A percentile compares a stretch with the other conserved stretches of the same genome.
Evolutionary conservation across 2,329 filamentous ascomycete genomes (phyloP).

Genomic region (Cucurbitaria berberidis): DNA sequence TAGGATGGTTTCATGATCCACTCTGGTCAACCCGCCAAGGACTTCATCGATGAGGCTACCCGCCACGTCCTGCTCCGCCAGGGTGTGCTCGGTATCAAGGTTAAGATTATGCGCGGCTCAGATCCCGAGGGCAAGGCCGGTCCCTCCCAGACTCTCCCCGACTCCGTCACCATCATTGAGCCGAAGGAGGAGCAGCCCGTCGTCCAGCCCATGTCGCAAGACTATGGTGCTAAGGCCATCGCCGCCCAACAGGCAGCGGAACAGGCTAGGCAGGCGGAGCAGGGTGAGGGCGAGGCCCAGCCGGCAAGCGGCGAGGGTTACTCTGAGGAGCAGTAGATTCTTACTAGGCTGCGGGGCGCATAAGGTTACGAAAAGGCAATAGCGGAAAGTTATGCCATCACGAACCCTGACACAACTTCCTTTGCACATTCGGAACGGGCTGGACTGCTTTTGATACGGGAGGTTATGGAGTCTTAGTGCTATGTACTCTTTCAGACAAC

Average conservation of each 20-base stretch:
- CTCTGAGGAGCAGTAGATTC: slow-evolving; percentile 42
- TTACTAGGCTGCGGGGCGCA: slow-evolving; percentile 33
- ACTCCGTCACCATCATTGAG: slow-evolving; percentile 99
- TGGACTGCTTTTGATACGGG: slow-evolving; percentile 37
- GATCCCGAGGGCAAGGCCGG: slow-evolving; percentile 99
- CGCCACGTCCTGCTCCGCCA: slow-evolving; percentile 99
- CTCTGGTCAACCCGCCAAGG: slow-evolving; percentile 98
- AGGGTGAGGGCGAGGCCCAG: slow-evolving; percentile 59
- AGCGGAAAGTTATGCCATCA: slow-evolving; percentile 33
- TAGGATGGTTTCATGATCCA: slow-evolving; percentile 99
- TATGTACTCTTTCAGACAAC: slow-evolving; percentile 42
- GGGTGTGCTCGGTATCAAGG: slow-evolving; percentile 99
- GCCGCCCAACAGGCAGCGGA: slow-evolving; percentile 72
- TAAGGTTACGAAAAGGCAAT: slow-evolving; percentile 40
- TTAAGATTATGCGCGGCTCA: slow-evolving; percentile 99
- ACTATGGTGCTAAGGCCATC: slow-evolving; percentile 94
- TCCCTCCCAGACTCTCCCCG: slow-evolving; percentile 94
- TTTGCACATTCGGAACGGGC: slow-evolving; percentile 40
- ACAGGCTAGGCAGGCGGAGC: slow-evolving; percentile 64
- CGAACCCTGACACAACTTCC: slow-evolving; percentile 36
- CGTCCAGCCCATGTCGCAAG: slow-evolving; percentile 93
- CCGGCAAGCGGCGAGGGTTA: slow-evolving; percentile 40
- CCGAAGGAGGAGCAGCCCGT: slow-evolving; percentile 99
- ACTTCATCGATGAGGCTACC: slow-evolving; percentile 98
- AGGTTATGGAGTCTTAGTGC: slow-evolving; percentile 39